phyloP scores from a whole-genome alignment of 306 rosid species.

The Canavalia ensiformis region DNA sequence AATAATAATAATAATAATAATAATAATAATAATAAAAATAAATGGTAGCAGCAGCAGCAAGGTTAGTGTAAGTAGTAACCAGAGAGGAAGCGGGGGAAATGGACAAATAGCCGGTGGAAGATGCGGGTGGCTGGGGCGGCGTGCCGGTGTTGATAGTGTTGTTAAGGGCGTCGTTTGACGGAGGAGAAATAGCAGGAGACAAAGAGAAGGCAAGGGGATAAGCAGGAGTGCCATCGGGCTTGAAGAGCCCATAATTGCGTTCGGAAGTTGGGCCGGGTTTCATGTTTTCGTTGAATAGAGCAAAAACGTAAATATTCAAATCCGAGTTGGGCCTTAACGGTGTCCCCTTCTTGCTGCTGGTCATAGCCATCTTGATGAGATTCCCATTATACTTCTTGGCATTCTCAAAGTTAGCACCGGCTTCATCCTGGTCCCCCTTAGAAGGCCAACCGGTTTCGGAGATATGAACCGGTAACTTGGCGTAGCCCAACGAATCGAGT shows the following conservation, averaged over 20 bases:
- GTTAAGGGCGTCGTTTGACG: slow-evolving; percentile 32
- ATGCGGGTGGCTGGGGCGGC: slow-evolving; percentile 52
- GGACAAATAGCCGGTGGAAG: slow-evolving; percentile 80
- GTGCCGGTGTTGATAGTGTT: slow-evolving; percentile 32
- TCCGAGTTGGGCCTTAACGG: slow-evolving; percentile 79
- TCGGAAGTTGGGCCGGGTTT: slow-evolving; percentile 97
- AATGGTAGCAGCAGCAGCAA: background rate
- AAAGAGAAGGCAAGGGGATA: slow-evolving; percentile 64
- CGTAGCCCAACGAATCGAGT: slow-evolving; percentile 62
- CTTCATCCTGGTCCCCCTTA: slow-evolving; percentile 85
- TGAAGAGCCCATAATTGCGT: slow-evolving; percentile 89
- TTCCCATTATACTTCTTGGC: slow-evolving; percentile 94
- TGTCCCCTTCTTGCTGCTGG: slow-evolving; percentile 70
- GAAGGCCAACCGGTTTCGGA: slow-evolving; percentile 99
- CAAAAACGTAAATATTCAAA: slow-evolving; percentile 89
- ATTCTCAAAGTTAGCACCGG: slow-evolving; percentile 81
- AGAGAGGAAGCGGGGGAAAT: slow-evolving; percentile 75
- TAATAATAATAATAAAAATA: too few species aligned
- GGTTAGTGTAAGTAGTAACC: slow-evolving; percentile 50
- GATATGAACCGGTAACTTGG: slow-evolving; percentile 81
- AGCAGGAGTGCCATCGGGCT: slow-evolving; percentile 85
- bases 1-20: background rate
- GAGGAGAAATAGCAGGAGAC: slow-evolving; percentile 21
- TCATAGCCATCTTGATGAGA: slow-evolving; percentile 61
- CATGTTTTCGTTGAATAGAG: slow-evolving; percentile 93